A percentile compares a stretch with the other conserved stretches of the same genome.
Evolutionary conservation across 768 basidiomycete species (phyloP).

Genomic region (Rhizopogon vinicolor): DNA sequence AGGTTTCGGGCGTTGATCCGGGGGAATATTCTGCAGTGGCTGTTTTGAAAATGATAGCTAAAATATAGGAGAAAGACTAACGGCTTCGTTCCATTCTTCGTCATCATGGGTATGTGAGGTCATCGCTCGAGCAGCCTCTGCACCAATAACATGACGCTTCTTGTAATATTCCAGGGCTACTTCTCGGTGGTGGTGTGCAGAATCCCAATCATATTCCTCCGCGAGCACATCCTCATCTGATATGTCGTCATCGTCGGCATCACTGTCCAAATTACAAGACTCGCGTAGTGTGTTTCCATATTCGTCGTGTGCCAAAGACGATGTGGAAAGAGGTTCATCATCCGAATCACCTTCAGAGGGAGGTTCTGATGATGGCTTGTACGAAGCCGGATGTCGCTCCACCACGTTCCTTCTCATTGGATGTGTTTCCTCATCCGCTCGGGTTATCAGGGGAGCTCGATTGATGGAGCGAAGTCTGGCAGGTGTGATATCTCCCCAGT

Average conservation of each 20-base stretch:
- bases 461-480: slow-evolving; percentile 41
- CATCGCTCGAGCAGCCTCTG: slow-evolving; percentile 49
- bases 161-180: slow-evolving; percentile 67
- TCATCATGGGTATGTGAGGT: slow-evolving; percentile 39
- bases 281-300: slow-evolving; percentile 13
- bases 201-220: slow-evolving; percentile 56
- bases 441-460: slow-evolving; percentile 30
- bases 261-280: slow-evolving; percentile 11
- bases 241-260: slow-evolving; percentile 25
- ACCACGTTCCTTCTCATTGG: slow-evolving; percentile 70
- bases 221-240: slow-evolving; percentile 36
- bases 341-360: slow-evolving; percentile 49
- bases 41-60: not conserved
- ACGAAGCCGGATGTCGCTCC: slow-evolving; percentile 47
- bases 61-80: slow-evolving; percentile 18
- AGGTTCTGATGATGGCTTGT: slow-evolving; percentile 6
- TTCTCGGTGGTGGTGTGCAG: slow-evolving; percentile 67
- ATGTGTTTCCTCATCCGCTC: slow-evolving; percentile 26
- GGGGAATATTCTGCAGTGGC: slow-evolving; percentile 33
- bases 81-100: slow-evolving; percentile 41
- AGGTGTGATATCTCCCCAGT: slow-evolving; percentile 54
- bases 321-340: slow-evolving; percentile 53
- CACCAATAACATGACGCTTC: slow-evolving; percentile 53
- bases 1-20: slow-evolving; percentile 42
- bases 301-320: slow-evolving; percentile 17